Percentiles rank a stretch among this genome's conserved stretches.
Conservation (phyloP, 2,329 filamentous ascomycete genomes). For the Fusarium transvaalense region DNA sequence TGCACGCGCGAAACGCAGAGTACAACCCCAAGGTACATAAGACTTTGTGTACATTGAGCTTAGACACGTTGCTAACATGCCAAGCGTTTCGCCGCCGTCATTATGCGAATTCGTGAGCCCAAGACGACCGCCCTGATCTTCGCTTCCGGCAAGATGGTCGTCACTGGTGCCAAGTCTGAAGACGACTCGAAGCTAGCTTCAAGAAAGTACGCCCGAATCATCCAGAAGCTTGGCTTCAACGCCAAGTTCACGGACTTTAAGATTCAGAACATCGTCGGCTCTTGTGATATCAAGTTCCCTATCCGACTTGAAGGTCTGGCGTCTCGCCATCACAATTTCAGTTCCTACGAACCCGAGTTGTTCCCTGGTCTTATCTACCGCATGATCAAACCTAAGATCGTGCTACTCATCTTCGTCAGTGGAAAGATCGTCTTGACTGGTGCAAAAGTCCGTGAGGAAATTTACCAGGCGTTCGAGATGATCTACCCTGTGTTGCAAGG, state of each 20-base stretch:
- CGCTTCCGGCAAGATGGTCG: conserved; percentile 99
- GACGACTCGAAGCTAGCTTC: conserved; percentile 97
- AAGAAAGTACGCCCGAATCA: conserved; percentile 98
- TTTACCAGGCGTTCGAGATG: conserved; percentile 96
- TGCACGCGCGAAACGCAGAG: conserved; percentile 98
- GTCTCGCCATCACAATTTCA: conserved; percentile 98
- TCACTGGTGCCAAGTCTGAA: conserved; percentile 97
- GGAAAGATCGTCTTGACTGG: conserved; percentile 98
- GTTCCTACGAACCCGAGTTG: conserved; percentile 97
- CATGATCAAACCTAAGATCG: conserved; percentile 99
- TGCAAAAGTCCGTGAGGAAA: conserved; percentile 97
- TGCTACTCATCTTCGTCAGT: conserved; percentile 96
- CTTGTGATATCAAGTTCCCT: conserved; percentile 99
- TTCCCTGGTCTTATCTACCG: conserved; percentile 99
- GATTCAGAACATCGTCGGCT: conserved; percentile 99
- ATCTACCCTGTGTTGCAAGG: conserved; percentile 96
- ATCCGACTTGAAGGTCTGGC: conserved; percentile 96
- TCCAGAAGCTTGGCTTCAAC: conserved; percentile 99
- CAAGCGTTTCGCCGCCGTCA: conserved; percentile 97
- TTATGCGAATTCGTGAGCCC: conserved; percentile 99
- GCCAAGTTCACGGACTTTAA: conserved; percentile 99
- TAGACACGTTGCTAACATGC: conserved; percentile 50
- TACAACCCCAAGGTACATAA: conserved; percentile 94
- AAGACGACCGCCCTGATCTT: conserved; percentile 99
- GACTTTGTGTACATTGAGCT: conserved; percentile 40